Evolutionary conservation across 106 monocot species (phyloP).

Genomic region (Acorus gramineus): DNA sequence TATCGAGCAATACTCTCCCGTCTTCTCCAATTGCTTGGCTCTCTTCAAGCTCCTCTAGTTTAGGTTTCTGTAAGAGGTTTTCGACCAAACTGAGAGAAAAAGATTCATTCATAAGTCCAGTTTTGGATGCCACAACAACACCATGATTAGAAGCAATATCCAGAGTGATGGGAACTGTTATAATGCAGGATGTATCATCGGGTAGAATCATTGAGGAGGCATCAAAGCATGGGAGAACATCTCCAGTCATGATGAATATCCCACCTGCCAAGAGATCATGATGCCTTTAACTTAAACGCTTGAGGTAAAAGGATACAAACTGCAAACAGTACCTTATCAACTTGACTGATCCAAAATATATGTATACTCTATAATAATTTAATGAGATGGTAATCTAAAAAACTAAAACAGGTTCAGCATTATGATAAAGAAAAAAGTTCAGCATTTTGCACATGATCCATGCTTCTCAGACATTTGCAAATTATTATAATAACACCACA

Average conservation of each 20-base stretch:
- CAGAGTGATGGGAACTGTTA: slow-evolving; percentile 84
- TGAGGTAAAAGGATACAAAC: no score
- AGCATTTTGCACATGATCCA: no score
- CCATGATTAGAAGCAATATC: slow-evolving; percentile 93
- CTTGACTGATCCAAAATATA: no score
- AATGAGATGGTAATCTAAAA: no score
- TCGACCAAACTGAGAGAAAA: slow-evolving; percentile 64
- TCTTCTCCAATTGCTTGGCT: slow-evolving; percentile 67
- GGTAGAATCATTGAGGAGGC: slow-evolving; percentile 72
- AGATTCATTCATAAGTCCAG: slow-evolving; percentile 21
- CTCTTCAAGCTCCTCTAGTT: slow-evolving; percentile 50
- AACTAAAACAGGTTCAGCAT: no score
- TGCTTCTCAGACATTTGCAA: no score
- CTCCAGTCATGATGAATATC: slow-evolving; percentile 97
- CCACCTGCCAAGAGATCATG: slow-evolving; percentile 51
- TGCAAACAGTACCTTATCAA: no score
- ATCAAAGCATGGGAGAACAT: slow-evolving; percentile 98
- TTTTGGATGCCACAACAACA: slow-evolving; percentile 64
- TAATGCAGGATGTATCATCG: slow-evolving; percentile 67
- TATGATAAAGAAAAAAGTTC: no score
- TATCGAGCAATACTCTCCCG: slow-evolving; percentile 86
- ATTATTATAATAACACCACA: no score
- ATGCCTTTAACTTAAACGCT: no score
- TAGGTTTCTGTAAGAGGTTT: slow-evolving; percentile 88
- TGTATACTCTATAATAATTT: no score